Evolutionary conservation across 2,329 filamentous ascomycete species (phyloP).

Genomic region (Penicillium concentricum): DNA sequence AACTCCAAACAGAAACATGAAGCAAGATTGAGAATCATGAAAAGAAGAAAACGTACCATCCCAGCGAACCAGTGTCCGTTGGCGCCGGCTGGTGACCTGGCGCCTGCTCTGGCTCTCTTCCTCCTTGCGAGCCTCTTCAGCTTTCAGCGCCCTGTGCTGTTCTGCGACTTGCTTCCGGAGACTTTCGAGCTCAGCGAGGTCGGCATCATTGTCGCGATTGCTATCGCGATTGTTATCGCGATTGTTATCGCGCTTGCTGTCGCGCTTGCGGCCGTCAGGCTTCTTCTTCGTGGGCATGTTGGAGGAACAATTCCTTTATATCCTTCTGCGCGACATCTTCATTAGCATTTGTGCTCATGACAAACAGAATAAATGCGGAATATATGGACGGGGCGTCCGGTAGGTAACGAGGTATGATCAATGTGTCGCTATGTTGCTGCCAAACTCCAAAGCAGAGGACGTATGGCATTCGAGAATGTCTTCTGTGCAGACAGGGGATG

Average conservation of each 20-base stretch:
- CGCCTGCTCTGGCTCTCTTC: not conserved
- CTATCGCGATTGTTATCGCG: too few species aligned
- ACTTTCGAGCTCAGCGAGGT: not conserved
- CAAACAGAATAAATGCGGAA: not conserved
- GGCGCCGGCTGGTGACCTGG: constrained; percentile 12
- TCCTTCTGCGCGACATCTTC: not conserved
- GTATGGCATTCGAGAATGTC: not conserved
- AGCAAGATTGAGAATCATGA: not conserved
- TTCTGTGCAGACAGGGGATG: not conserved
- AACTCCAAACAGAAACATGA: not conserved
- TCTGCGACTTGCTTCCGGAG: not conserved
- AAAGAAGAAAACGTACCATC: constrained; percentile 33
- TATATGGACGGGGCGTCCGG: not conserved
- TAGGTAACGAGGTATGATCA: not conserved
- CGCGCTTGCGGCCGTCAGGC: not conserved
- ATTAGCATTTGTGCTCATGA: constrained; percentile 1
- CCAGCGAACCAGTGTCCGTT: constrained; percentile 44
- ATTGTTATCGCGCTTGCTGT: too few species aligned
- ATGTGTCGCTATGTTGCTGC: not conserved
- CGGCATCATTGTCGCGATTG: not conserved
- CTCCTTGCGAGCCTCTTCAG: not conserved
- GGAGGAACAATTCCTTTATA: not conserved
- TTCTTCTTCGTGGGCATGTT: constrained; percentile 1
- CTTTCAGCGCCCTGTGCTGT: not conserved
- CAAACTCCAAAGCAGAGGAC: not conserved